Percentiles rank a stretch among this genome's conserved stretches.
Conservation (phyloP, 208 protist genomes). For the Crithidia mellificae region DNA sequence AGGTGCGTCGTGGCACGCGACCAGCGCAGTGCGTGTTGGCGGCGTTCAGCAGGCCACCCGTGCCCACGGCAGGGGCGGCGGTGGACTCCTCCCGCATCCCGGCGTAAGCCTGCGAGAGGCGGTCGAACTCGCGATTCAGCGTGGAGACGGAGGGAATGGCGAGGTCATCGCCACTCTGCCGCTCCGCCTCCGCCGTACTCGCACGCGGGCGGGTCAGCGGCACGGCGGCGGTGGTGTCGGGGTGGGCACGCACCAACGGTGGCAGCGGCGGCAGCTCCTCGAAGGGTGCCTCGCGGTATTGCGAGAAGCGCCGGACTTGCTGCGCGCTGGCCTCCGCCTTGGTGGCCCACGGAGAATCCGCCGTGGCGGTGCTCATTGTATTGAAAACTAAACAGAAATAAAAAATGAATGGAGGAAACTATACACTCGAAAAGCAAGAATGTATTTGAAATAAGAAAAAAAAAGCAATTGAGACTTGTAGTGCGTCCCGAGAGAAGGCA, state of each 20-base stretch:
- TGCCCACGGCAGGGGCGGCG: no score
- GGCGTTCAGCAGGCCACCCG: neutral
- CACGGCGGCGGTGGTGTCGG: neutral
- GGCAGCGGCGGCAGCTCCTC: slow-evolving; percentile 1
- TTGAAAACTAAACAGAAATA: neutral
- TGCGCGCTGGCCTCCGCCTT: slow-evolving; percentile 22
- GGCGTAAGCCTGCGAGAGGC: slow-evolving; percentile 24
- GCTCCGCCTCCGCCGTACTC: neutral
- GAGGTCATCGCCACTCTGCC: neutral
- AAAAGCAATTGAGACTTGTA: no score
- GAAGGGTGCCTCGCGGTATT: neutral
- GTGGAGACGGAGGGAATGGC: slow-evolving; percentile 22
- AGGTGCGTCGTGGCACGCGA: slow-evolving; percentile 14
- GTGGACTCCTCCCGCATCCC: slow-evolving; percentile 4
- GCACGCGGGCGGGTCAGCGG: neutral
- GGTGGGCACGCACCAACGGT: slow-evolving; percentile 3
- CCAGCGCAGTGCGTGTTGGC: neutral
- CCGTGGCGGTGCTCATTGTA: slow-evolving; percentile 7
- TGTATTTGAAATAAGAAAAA: no score
- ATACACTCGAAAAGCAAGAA: no score
- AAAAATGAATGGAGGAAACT: no score
- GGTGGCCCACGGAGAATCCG: slow-evolving; percentile 10
- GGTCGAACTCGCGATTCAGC: slow-evolving; percentile 27
- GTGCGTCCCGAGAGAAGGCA: no score
- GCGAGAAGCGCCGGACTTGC: slow-evolving; percentile 23